Base-by-base conservation (phyloP, 768 basidiomycete species). In the Pleurotus ostreatus region DNA sequence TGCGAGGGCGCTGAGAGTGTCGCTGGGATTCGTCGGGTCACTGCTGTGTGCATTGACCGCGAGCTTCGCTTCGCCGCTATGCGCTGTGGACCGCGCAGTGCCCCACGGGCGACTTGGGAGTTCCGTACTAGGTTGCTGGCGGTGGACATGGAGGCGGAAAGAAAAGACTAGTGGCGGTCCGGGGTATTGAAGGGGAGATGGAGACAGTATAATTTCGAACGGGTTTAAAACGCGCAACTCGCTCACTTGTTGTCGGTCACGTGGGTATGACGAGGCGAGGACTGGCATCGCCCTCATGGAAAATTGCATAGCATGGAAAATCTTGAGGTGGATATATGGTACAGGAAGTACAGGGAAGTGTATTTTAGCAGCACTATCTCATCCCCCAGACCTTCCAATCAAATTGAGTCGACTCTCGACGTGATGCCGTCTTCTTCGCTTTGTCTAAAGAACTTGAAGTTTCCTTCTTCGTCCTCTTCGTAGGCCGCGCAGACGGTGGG, bases 301-400 rank as follows among this genome's bases (percentile, higher is more conserved):
- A 8, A 30, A 9, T 34, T 34, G 11, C 30, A 9, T 34, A 34
- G 30, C 9, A 34, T 11, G 8, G 9, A 34, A 34, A 34, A 34
- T 34, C 30, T 34, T 3, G 30, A 34, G 30, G 9, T 34, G 30
- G 30, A 11, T 34, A 34, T 34, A 34, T 34, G 11, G 30, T 34
- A 34, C 30, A 34, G 30, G 30, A 34, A 34, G 11, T 34, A 8
- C 3, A 34, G 11, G 30, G 4, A 34, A 34, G 8, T 9, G 11
- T 9, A 34, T 44, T 22, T 15, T 22, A 22, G 41, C 13, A 16
- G 12, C 5, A 13, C 13, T 44, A n/a, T 16, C 20, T 44, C 20
- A 44, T 44, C 41, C n/a, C 51, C 51, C 51, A 53, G 13, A 11
- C 51, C 22, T 41, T 53, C 51, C 51, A 53, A 22, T 53, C 39